Conservation (phyloP, 306 rosid species). For the Amphicarpaea edgeworthii region DNA sequence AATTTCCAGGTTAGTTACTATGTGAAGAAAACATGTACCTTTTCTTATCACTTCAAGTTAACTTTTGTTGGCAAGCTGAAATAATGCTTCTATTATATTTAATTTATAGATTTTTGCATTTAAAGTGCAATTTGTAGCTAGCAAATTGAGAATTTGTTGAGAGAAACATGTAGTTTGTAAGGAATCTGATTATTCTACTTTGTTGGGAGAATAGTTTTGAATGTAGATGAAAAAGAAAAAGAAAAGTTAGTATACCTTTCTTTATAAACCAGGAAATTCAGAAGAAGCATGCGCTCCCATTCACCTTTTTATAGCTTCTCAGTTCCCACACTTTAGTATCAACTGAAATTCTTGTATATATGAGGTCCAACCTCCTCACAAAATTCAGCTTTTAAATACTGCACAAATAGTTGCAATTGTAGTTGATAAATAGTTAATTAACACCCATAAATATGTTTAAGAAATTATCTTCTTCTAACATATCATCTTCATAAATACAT, state of each 20-base stretch:
- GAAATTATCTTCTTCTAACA: background rate
- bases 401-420: background rate
- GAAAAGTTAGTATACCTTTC: slow-evolving; percentile 43
- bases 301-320: slow-evolving; percentile 36
- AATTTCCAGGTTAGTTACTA: slow-evolving; percentile 19
- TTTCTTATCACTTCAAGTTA: slow-evolving; percentile 15
- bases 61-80: slow-evolving; percentile 39
- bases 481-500: too few relatives aligned
- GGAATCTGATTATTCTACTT: slow-evolving; percentile 42
- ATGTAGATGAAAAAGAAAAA: slow-evolving; percentile 38
- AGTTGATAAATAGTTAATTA: background rate
- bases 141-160: slow-evolving; percentile 28
- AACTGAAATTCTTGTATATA: slow-evolving; percentile 16
- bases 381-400: slow-evolving; percentile 4
- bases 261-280: slow-evolving; percentile 37
- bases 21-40: background rate
- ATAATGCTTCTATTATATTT: slow-evolving; percentile 5
- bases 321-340: background rate
- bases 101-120: slow-evolving; percentile 9
- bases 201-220: slow-evolving; percentile 23
- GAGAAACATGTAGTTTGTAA: slow-evolving; percentile 9
- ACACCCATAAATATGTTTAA: background rate
- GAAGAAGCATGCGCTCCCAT: slow-evolving; percentile 47
- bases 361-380: slow-evolving; percentile 15
- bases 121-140: background rate